phyloP scores from a whole-genome alignment of 1,284 basidiomycete species.

The Tilletia caries region DNA sequence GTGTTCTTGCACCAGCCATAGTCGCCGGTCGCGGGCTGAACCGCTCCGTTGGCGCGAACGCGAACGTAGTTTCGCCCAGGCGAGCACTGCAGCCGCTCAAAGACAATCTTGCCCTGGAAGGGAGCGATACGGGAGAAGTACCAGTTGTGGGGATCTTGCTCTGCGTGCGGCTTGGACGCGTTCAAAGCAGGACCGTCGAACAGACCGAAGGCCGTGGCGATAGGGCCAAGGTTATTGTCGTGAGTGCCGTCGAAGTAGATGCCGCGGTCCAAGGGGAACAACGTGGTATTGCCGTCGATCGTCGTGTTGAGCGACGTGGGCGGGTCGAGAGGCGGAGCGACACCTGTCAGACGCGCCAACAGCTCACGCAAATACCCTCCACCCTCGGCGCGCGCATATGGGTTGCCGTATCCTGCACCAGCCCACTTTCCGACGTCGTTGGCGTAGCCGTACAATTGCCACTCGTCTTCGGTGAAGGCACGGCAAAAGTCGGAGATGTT shows the following conservation, averaged over 20 bases:
- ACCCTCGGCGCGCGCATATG: constrained; percentile 20
- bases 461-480: constrained; percentile 21
- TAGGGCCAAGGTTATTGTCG: constrained; percentile 28
- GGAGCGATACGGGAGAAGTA: constrained; percentile 23
- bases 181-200: constrained; percentile 21
- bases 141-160: constrained; percentile 19
- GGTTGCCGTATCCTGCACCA: constrained; percentile 26
- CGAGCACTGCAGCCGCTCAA: constrained; percentile 23
- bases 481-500: constrained; percentile 20
- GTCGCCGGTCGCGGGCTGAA: constrained; percentile 11
- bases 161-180: constrained; percentile 14
- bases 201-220: constrained; percentile 25
- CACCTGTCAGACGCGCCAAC: constrained; percentile 17
- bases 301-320: constrained; percentile 26
- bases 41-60: constrained; percentile 23
- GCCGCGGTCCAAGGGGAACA: constrained; percentile 18
- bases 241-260: constrained; percentile 28
- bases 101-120: constrained; percentile 26
- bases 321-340: constrained; percentile 11
- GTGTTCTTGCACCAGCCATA: constrained; percentile 18
- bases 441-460: constrained; percentile 23
- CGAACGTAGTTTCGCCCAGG: constrained; percentile 17
- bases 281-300: constrained; percentile 15
- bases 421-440: constrained; percentile 26
- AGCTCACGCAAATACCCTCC: constrained; percentile 25